Percentiles rank a stretch among this genome's conserved stretches.
Conservation (phyloP, 1,139 yeast genomes). For the Scheffersomyces insectosa region DNA sequence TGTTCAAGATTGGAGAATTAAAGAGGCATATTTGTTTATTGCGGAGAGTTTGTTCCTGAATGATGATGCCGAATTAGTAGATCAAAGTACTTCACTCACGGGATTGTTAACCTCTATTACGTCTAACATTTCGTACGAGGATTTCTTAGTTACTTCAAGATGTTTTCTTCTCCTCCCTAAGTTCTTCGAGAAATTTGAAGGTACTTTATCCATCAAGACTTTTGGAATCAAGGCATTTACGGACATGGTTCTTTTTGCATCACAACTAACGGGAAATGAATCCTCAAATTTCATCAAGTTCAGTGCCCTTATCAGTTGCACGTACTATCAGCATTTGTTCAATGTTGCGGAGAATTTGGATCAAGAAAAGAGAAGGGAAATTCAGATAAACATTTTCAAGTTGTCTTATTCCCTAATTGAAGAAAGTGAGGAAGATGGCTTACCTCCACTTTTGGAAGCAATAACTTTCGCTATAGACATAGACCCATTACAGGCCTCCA, state of each 20-base stretch:
- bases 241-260: slow-evolving; percentile 31
- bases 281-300: slow-evolving; percentile 37
- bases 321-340: slow-evolving; percentile 53
- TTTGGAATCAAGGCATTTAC: slow-evolving; percentile 41
- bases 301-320: slow-evolving; percentile 53
- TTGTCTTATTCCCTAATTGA: slow-evolving; percentile 44
- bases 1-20: slow-evolving; percentile 16
- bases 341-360: slow-evolving; percentile 27
- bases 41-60: slow-evolving; percentile 46
- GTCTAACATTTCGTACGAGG: slow-evolving; percentile 15
- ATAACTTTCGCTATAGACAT: slow-evolving; percentile 56
- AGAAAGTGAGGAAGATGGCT: slow-evolving; percentile 80
- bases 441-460: slow-evolving; percentile 74
- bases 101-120: slow-evolving; percentile 26
- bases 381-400: slow-evolving; percentile 31
- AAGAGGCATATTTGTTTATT: slow-evolving; percentile 43
- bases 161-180: slow-evolving; percentile 54
- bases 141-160: slow-evolving; percentile 43
- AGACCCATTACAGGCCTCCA: slow-evolving; percentile 35
- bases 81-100: slow-evolving; percentile 18
- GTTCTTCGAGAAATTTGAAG: slow-evolving; percentile 52
- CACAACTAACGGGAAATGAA: slow-evolving; percentile 18
- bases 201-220: slow-evolving; percentile 29
- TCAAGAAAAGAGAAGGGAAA: slow-evolving; percentile 11
- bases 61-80: slow-evolving; percentile 35